Conservation (phyloP, 2,329 filamentous ascomycete species). For the Fusarium azukiicola region DNA sequence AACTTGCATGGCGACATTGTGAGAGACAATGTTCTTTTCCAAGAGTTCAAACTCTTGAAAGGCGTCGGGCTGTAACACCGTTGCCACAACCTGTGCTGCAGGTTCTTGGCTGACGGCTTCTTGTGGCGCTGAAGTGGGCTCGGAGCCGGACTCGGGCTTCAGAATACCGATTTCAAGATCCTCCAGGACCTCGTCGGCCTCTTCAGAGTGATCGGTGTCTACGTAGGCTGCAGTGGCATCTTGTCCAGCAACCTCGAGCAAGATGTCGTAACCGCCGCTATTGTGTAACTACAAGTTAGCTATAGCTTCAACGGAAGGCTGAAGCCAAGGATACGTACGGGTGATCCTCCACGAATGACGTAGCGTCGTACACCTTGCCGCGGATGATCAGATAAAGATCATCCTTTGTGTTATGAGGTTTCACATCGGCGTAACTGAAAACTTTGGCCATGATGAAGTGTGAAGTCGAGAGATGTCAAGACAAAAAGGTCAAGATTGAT, state of each 20-base stretch:
- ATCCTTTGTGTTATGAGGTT: conserved; percentile 28
- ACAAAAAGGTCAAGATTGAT: neutral
- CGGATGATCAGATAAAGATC: conserved; percentile 32
- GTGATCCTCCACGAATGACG: conserved; percentile 28
- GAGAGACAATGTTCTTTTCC: conserved; percentile 96
- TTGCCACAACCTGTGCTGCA: conserved; percentile 57
- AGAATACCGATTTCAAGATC: conserved; percentile 26
- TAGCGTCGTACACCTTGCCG: conserved; percentile 29
- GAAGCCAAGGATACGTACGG: conserved; percentile 20
- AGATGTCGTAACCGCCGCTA: conserved; percentile 31
- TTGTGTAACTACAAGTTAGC: conserved; percentile 13
- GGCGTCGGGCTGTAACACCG: conserved; percentile 90
- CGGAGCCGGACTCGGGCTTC: conserved; percentile 64
- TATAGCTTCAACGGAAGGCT: neutral
- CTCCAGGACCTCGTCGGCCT: conserved; percentile 31
- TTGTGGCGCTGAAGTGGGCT: conserved; percentile 1
- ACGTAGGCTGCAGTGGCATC: conserved; percentile 36
- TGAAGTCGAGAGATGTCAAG: neutral
- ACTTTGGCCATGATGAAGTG: conserved; percentile 16
- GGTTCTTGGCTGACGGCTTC: conserved; percentile 75
- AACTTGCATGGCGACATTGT: conserved; percentile 96
- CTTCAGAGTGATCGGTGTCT: conserved; percentile 32
- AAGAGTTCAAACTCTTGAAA: conserved; percentile 96
- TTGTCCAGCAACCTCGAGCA: conserved; percentile 38
- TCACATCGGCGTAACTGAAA: conserved; percentile 26